Conservation (phyloP, 192 early-diverging fungal species). For the Linnemannia hyalina region DNA sequence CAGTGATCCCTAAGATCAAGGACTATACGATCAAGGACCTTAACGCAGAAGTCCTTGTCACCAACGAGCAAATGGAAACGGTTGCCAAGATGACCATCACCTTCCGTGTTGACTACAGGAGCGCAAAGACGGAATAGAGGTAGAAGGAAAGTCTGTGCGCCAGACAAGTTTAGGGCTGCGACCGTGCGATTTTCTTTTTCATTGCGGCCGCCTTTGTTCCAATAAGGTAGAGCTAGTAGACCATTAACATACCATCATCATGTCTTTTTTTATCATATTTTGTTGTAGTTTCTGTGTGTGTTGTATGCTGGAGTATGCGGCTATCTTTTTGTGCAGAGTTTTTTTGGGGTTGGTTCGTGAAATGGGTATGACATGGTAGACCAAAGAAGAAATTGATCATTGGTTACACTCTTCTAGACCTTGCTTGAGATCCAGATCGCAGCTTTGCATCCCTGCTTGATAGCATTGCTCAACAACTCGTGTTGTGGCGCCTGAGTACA, state of each 20-base stretch:
- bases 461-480: conserved; percentile 76
- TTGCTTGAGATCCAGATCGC: conserved; percentile 94
- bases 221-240: too few species aligned
- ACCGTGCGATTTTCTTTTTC: too few species aligned
- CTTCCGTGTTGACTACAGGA: conserved; percentile 37
- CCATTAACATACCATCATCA: too few species aligned
- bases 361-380: too few species aligned
- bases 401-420: conserved; percentile 64
- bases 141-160: too few species aligned
- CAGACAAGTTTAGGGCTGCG: too few species aligned
- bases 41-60: conserved; percentile 33
- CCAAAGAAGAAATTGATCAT: too few species aligned
- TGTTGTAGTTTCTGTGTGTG: neutral
- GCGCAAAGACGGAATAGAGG: neutral
- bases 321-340: neutral
- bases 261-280: neutral
- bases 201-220: too few species aligned
- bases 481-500: conserved; percentile 82
- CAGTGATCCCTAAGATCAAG: conserved; percentile 9
- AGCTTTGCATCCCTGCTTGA: conserved; percentile 88
- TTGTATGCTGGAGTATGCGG: neutral
- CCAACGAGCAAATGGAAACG: conserved; percentile 31
- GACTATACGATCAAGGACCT: neutral
- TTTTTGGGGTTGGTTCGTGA: too few species aligned
- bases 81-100: conserved; percentile 45